Evolutionary conservation across 2,329 filamentous ascomycete genomes (phyloP).

Genomic region (Fusarium torulosum): DNA sequence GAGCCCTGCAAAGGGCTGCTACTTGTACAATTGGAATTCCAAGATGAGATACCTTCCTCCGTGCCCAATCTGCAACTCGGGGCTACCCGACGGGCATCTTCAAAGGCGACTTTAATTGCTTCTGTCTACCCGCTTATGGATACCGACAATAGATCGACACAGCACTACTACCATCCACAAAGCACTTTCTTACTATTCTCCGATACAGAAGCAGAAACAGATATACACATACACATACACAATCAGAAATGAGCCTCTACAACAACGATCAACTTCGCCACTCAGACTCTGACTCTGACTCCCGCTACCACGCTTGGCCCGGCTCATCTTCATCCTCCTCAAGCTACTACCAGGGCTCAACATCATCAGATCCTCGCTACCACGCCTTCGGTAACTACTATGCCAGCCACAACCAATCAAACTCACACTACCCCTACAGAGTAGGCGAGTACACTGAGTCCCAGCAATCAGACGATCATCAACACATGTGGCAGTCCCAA

Average conservation of each 20-base stretch:
- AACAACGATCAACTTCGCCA: slow-evolving; percentile 38
- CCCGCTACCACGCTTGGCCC: slow-evolving; percentile 34
- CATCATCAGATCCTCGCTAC: slow-evolving; percentile 37
- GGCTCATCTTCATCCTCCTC: slow-evolving; percentile 22
- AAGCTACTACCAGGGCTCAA: slow-evolving; percentile 31
- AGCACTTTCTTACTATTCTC: slow-evolving; percentile 17
- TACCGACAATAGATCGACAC: slow-evolving; percentile 43
- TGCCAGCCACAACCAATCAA: slow-evolving; percentile 40
- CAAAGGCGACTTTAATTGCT: slow-evolving; percentile 38
- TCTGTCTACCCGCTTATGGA: slow-evolving; percentile 41
- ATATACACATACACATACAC: background rate
- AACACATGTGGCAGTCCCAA: slow-evolving; percentile 36
- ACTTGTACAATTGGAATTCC: background rate
- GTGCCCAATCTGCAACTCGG: slow-evolving; percentile 19
- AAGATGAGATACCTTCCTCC: slow-evolving; percentile 4
- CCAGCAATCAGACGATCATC: slow-evolving; percentile 37
- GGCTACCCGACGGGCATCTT: slow-evolving; percentile 16
- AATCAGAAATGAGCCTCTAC: slow-evolving; percentile 28
- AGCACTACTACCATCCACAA: slow-evolving; percentile 37
- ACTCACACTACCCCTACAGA: slow-evolving; percentile 30
- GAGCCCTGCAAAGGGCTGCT: slow-evolving; percentile 24
- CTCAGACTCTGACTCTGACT: slow-evolving; percentile 36
- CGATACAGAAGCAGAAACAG: slow-evolving; percentile 4
- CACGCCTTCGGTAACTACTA: slow-evolving; percentile 34
- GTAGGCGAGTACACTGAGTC: slow-evolving; percentile 27